Conservation (phyloP, 2,329 filamentous ascomycete species). For the Colletotrichum phormii region DNA sequence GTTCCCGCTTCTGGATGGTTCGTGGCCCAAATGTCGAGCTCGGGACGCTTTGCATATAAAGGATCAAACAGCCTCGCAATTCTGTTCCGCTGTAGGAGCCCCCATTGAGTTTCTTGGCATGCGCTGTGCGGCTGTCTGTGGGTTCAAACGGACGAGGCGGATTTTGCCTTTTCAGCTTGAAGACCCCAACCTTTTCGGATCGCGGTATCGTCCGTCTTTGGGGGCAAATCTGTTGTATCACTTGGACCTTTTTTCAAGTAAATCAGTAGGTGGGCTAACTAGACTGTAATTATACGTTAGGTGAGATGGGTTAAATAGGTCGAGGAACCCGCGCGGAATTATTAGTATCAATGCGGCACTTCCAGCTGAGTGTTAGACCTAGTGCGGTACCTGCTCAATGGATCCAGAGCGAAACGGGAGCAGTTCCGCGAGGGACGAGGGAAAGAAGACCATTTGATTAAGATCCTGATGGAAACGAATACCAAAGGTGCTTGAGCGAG, state of each 20-base stretch:
- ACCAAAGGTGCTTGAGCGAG: background rate
- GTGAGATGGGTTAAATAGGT: background rate
- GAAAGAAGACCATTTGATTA: background rate
- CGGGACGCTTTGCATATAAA: conserved; percentile 15
- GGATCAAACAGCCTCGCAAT: conserved; percentile 9
- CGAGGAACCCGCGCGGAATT: background rate
- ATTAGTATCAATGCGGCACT: background rate
- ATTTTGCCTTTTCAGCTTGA: background rate
- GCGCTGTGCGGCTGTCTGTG: conserved; percentile 23
- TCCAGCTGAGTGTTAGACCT: background rate
- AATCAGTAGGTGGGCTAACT: background rate
- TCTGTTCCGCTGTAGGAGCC: background rate
- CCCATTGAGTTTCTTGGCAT: conserved; percentile 2
- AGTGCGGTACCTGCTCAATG: no score
- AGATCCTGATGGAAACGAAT: background rate
- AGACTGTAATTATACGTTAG: background rate
- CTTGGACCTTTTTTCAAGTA: no score
- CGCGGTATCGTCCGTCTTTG: background rate
- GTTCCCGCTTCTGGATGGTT: background rate
- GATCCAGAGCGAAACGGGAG: background rate
- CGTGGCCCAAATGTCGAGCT: background rate
- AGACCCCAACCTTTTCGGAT: background rate
- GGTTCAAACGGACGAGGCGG: background rate
- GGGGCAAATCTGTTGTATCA: background rate
- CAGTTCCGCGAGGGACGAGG: background rate